phyloP scores from a whole-genome alignment of 1,284 basidiomycete species.

The Stereum hirsutum region DNA sequence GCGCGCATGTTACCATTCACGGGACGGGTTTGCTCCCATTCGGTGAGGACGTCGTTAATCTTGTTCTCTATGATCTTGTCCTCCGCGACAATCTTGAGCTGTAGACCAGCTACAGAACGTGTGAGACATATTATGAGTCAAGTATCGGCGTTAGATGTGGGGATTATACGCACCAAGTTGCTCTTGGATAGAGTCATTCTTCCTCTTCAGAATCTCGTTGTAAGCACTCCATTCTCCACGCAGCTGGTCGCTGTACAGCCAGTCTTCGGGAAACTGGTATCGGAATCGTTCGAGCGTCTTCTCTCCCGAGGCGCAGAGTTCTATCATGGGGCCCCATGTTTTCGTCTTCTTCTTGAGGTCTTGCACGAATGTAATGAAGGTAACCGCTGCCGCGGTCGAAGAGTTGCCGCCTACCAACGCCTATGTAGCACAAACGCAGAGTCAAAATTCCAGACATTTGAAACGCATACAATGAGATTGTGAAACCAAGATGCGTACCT shows the following conservation, averaged over 20 bases:
- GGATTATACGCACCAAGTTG: conserved; percentile 62
- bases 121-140: neutral
- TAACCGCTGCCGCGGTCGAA: conserved; percentile 93
- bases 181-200: conserved; percentile 98
- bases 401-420: conserved; percentile 54
- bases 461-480: too few relatives aligned
- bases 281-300: conserved; percentile 95
- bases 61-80: conserved; percentile 96
- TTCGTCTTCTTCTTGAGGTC: conserved; percentile 96
- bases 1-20: conserved; percentile 95
- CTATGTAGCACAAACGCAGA: conserved; percentile 12
- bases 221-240: conserved; percentile 98
- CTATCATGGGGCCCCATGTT: conserved; percentile 96
- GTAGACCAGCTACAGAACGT: conserved; percentile 67
- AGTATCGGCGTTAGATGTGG: neutral
- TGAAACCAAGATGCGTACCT: conserved; percentile 18
- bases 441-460: neutral
- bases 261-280: conserved; percentile 94
- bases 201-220: conserved; percentile 94
- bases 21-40: conserved; percentile 95
- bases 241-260: conserved; percentile 97
- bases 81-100: conserved; percentile 98
- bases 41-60: conserved; percentile 81
- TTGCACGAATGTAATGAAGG: conserved; percentile 98
- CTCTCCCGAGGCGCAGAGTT: conserved; percentile 88